Evolutionary conservation across 169 alveolate species (phyloP).

Genomic region (Cryptosporidium sp.): DNA sequence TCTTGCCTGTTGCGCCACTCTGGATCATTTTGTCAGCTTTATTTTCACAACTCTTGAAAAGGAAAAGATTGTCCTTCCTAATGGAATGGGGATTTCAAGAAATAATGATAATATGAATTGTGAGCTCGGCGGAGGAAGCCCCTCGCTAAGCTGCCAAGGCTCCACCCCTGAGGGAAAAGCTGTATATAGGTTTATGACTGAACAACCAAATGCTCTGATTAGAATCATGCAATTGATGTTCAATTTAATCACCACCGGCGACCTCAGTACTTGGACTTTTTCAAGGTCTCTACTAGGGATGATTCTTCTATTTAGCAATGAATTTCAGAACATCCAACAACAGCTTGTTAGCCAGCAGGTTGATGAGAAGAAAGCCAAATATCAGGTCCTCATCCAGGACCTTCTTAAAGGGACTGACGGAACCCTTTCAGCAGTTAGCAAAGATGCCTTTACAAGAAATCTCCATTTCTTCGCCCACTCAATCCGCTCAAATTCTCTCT

Average conservation of each 20-base stretch:
- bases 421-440: slow-evolving; percentile 67
- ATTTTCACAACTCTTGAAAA: slow-evolving; percentile 52
- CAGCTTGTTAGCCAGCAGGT: slow-evolving; percentile 82
- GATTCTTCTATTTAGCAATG: slow-evolving; percentile 85
- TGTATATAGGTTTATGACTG: slow-evolving; percentile 82
- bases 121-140: slow-evolving; percentile 3
- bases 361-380: slow-evolving; percentile 85
- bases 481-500: slow-evolving; percentile 63
- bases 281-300: slow-evolving; percentile 91
- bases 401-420: slow-evolving; percentile 73
- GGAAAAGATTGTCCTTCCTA: slow-evolving; percentile 52
- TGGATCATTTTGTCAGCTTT: slow-evolving; percentile 55
- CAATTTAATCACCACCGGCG: slow-evolving; percentile 86
- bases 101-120: slow-evolving; percentile 31
- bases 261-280: slow-evolving; percentile 86
- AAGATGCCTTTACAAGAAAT: slow-evolving; percentile 71
- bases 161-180: slow-evolving; percentile 77
- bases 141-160: slow-evolving; percentile 28
- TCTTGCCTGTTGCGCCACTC: slow-evolving; percentile 71
- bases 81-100: slow-evolving; percentile 16
- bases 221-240: slow-evolving; percentile 85
- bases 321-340: slow-evolving; percentile 84
- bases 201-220: slow-evolving; percentile 85
- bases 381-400: slow-evolving; percentile 54
- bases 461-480: slow-evolving; percentile 71